phyloP scores from a whole-genome alignment of 2,329 filamentous ascomycete species.

The Polytolypa hystricis region DNA sequence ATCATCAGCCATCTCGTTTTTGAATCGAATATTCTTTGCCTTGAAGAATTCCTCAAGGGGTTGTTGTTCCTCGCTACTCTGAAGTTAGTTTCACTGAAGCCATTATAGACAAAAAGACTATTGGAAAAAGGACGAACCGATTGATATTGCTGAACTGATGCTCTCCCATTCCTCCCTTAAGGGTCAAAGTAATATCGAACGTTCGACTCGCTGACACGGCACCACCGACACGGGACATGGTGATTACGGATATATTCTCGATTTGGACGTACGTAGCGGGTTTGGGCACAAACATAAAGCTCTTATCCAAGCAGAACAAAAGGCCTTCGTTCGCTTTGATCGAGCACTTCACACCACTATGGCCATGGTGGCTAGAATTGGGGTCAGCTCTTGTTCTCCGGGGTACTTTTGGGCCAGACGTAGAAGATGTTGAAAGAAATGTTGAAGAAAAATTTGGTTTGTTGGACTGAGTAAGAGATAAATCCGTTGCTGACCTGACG shows the following conservation, averaged over 20 bases:
- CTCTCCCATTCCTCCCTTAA: slow-evolving; percentile 78
- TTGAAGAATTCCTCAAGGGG: slow-evolving; percentile 97
- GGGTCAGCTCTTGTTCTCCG: slow-evolving; percentile 9
- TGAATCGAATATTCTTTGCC: slow-evolving; percentile 84
- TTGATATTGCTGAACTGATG: slow-evolving; percentile 99
- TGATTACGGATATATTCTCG: slow-evolving; percentile 82
- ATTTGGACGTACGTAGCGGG: slow-evolving; percentile 94
- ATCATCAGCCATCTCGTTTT: slow-evolving; percentile 98
- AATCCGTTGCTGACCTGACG: slow-evolving; percentile 44
- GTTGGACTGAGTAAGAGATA: slow-evolving; percentile 4
- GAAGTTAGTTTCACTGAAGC: slow-evolving; percentile 14
- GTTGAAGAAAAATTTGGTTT: slow-evolving; percentile 2
- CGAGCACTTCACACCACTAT: slow-evolving; percentile 96
- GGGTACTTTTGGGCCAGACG: slow-evolving; percentile 4
- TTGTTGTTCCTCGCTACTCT: slow-evolving; percentile 70
- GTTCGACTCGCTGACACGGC: slow-evolving; percentile 88
- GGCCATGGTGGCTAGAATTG: slow-evolving; percentile 61
- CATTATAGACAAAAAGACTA: not conserved
- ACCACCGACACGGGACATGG: slow-evolving; percentile 89
- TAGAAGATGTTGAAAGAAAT: slow-evolving; percentile 1
- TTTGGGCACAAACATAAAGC: slow-evolving; percentile 98
- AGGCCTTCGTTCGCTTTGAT: slow-evolving; percentile 99
- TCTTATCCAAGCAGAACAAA: slow-evolving; percentile 93
- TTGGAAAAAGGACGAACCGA: slow-evolving; percentile 39
- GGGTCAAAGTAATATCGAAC: slow-evolving; percentile 87